Base-by-base conservation (phyloP, 2,329 filamentous ascomycete genomes). In the Ampelomyces quisqualis region DNA sequence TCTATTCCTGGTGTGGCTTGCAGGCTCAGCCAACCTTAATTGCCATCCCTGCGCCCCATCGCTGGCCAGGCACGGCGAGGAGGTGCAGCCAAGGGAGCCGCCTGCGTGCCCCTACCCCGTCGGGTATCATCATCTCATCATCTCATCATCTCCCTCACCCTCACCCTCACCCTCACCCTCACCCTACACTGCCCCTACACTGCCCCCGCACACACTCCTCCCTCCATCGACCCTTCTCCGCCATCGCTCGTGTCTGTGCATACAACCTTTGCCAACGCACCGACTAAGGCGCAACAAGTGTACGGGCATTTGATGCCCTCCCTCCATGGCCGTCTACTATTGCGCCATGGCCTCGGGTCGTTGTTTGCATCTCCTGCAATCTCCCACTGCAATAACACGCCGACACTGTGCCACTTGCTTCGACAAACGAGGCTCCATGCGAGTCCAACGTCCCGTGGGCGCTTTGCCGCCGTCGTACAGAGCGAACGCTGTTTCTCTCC, bases 1-100 rank as follows among this genome's bases (percentile, higher is more conserved):
- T 57, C 64, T 67, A 67, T 65, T 67, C 57, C 57, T 62, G 64
- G 62, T 49, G 64, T 66, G 64, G 64, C 64, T 65, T 67, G 62
- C 64, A 67, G n/a, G n/a, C n/a, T n/a, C n/a, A n/a, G 56, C 35
- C 54, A 64, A 59, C 58, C 57, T 65, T 61, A 65, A 64, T 58
- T 44, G 26, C 10, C 41, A 62, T 54, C 62, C 63, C 57, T 63
- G 61, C 45, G 45, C 29, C 45, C 23, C 51, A 58, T 54, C 49
- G 55, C 49, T 51, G 40, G 47, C 50, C 57, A 60, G 55, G 55
- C 61, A 64, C 57, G 47, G 36, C 51, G 36, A 47, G 46, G 34
- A 36, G 34, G 14, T 40, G 46, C 43, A 47, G 46, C 48, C 37
- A 51, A 57, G 51, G 41, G 46, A 47, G 47, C 37, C n/a, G 39